These are phyloP conservation scores for Aspergillus quadricinctus DNA, from an alignment of 2,329 filamentous ascomycete genomes.

Conservation along the genomic window DNA sequence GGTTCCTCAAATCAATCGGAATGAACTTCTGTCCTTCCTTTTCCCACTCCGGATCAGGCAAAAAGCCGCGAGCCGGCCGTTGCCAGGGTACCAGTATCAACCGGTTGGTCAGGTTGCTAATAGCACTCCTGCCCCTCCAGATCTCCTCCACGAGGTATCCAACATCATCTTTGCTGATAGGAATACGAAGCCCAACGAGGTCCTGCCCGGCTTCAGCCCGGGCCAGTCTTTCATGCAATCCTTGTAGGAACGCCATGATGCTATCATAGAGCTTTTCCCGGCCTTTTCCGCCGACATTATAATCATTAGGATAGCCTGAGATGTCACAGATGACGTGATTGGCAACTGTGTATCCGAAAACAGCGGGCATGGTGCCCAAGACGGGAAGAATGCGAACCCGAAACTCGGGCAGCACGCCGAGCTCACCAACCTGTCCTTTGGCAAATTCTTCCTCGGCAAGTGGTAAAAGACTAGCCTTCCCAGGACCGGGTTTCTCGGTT, in stretches of 20 bases:
- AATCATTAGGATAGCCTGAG: slow-evolving; percentile 70
- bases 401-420: slow-evolving; percentile 88
- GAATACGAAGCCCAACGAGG: slow-evolving; percentile 69
- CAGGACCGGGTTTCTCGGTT: slow-evolving; percentile 81
- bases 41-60: slow-evolving; percentile 57
- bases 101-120: slow-evolving; percentile 77
- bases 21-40: slow-evolving; percentile 70
- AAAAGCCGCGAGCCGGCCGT: slow-evolving; percentile 57
- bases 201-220: slow-evolving; percentile 49
- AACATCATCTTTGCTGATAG: slow-evolving; percentile 73
- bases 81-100: slow-evolving; percentile 78
- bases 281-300: slow-evolving; percentile 75
- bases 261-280: slow-evolving; percentile 90
- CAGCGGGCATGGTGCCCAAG: slow-evolving; percentile 91
- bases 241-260: slow-evolving; percentile 70
- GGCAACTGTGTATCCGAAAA: slow-evolving; percentile 86
- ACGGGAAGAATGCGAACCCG: slow-evolving; percentile 92
- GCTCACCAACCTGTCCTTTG: slow-evolving; percentile 79
- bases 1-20: slow-evolving; percentile 61
- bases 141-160: slow-evolving; percentile 88
- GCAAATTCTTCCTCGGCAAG: slow-evolving; percentile 81
- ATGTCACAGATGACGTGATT: slow-evolving; percentile 89
- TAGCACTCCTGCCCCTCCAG: slow-evolving; percentile 73
- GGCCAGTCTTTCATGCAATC: slow-evolving; percentile 71
- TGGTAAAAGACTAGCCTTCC: slow-evolving; percentile 85